Percentiles rank a stretch among this genome's conserved stretches.
Conservation (phyloP, 2,329 filamentous ascomycete genomes). For the Akanthomyces lecanii region DNA sequence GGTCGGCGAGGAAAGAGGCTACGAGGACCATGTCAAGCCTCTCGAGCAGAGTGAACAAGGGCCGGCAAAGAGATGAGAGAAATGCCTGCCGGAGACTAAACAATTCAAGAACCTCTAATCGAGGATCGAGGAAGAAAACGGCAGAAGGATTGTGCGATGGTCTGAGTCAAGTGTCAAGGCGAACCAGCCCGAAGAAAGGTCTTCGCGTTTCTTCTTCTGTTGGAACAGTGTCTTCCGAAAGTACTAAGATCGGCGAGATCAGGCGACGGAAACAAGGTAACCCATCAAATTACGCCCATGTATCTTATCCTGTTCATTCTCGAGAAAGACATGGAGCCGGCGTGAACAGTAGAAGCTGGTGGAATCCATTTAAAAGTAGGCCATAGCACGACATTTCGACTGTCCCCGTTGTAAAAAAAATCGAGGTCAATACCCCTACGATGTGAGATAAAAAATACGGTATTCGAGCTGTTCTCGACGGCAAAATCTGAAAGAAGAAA, state of each 20-base stretch:
- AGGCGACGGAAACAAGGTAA: slow-evolving; percentile 13
- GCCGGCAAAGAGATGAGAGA: neutral
- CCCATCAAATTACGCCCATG: neutral
- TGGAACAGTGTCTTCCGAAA: slow-evolving; percentile 32
- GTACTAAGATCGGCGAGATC: slow-evolving; percentile 44
- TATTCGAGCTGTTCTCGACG: neutral
- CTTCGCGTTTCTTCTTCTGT: slow-evolving; percentile 7
- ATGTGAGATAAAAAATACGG: no score
- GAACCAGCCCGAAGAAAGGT: slow-evolving; percentile 19
- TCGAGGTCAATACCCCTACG: no score
- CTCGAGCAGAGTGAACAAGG: slow-evolving; percentile 31
- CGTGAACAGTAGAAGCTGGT: slow-evolving; percentile 9
- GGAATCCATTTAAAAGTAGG: slow-evolving; percentile 1
- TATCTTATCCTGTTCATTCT: neutral
- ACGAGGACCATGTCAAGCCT: slow-evolving; percentile 46
- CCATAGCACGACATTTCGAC: neutral
- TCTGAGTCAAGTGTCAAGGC: neutral
- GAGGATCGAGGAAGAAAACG: neutral
- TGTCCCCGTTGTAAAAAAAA: neutral
- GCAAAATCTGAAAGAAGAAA: no score
- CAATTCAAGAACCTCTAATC: neutral
- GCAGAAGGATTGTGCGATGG: neutral
- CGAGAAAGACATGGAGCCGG: neutral
- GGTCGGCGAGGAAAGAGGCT: slow-evolving; percentile 44
- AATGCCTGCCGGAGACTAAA: neutral